phyloP scores from a whole-genome alignment of 2,329 filamentous ascomycete species.

The Fusarium falciforme region DNA sequence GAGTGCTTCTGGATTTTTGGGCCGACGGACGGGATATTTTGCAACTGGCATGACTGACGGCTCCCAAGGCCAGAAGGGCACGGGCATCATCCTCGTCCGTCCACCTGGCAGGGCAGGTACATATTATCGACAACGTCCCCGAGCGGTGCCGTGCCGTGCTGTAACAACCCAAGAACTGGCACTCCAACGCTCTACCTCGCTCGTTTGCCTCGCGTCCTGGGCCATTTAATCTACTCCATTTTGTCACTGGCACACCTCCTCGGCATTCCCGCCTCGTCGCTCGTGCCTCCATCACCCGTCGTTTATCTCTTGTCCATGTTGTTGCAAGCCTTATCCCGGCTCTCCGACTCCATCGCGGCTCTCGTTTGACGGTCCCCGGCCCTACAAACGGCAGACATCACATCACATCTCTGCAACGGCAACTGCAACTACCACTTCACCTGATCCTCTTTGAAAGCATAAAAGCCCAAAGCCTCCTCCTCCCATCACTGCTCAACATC shows the following conservation, averaged over 20 bases:
- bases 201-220: slow-evolving; percentile 40
- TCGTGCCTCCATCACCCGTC: slow-evolving; percentile 33
- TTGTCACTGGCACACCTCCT: slow-evolving; percentile 33
- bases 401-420: slow-evolving; percentile 25
- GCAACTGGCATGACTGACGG: slow-evolving; percentile 39
- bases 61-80: slow-evolving; percentile 22
- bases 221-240: slow-evolving; percentile 40
- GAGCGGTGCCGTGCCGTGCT: slow-evolving; percentile 23
- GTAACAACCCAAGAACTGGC: slow-evolving; percentile 39
- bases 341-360: slow-evolving; percentile 27
- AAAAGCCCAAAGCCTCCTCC: slow-evolving; percentile 27
- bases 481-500: slow-evolving; percentile 7
- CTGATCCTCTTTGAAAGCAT: slow-evolving; percentile 27
- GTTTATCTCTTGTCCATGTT: slow-evolving; percentile 38
- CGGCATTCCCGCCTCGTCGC: slow-evolving; percentile 41
- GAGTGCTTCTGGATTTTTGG: slow-evolving; percentile 37
- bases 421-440: slow-evolving; percentile 9
- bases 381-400: slow-evolving; percentile 37
- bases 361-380: slow-evolving; percentile 24
- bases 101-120: slow-evolving; percentile 40
- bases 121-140: slow-evolving; percentile 42
- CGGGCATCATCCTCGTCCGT: slow-evolving; percentile 29
- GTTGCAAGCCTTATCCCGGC: slow-evolving; percentile 38
- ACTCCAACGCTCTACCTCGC: slow-evolving; percentile 31
- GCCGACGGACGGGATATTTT: slow-evolving; percentile 35